These are phyloP conservation scores for Sugiyamaella mastotermitis DNA, from an alignment of 805 yeast genomes.

Conservation along the genomic window DNA sequence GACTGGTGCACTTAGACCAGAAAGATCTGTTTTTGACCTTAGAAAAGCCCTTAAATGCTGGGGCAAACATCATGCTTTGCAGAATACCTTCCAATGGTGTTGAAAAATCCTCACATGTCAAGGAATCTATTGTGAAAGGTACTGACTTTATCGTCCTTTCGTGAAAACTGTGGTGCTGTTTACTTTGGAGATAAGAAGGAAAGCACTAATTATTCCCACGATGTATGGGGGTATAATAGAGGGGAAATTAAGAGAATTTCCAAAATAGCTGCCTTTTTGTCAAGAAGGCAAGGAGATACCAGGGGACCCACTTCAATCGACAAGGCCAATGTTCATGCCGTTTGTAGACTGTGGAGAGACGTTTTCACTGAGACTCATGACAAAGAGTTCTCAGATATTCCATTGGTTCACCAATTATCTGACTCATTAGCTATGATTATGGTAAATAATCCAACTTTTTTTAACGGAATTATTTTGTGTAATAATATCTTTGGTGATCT, in stretches of 20 bases:
- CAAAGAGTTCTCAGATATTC: slow-evolving; percentile 81
- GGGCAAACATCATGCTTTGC: slow-evolving; percentile 87
- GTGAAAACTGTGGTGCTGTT: too few relatives aligned
- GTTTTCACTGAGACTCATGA: slow-evolving; percentile 79
- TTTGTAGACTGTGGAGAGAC: slow-evolving; percentile 90
- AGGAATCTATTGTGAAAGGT: too few relatives aligned
- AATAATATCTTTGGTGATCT: slow-evolving; percentile 97
- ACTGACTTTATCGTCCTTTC: too few relatives aligned
- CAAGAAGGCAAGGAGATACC: slow-evolving; percentile 42
- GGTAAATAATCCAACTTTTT: slow-evolving; percentile 78
- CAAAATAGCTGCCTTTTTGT: slow-evolving; percentile 93
- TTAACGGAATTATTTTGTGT: slow-evolving; percentile 86
- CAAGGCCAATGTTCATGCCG: slow-evolving; percentile 92
- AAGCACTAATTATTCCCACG: slow-evolving; percentile 80
- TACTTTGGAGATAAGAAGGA: too few relatives aligned
- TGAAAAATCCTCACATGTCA: too few relatives aligned
- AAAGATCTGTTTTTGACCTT: slow-evolving; percentile 85
- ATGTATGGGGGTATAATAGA: slow-evolving; percentile 82
- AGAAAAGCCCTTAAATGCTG: slow-evolving; percentile 87
- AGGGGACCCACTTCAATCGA: slow-evolving; percentile 90
- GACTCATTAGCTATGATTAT: slow-evolving; percentile 97
- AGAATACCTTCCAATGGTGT: too few relatives aligned
- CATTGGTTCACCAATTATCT: slow-evolving; percentile 83
- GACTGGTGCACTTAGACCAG: slow-evolving; percentile 90
- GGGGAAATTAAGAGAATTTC: slow-evolving; percentile 89